phyloP scores from a whole-genome alignment of 106 monocot species.

The Dioscorea zingiberensis region DNA sequence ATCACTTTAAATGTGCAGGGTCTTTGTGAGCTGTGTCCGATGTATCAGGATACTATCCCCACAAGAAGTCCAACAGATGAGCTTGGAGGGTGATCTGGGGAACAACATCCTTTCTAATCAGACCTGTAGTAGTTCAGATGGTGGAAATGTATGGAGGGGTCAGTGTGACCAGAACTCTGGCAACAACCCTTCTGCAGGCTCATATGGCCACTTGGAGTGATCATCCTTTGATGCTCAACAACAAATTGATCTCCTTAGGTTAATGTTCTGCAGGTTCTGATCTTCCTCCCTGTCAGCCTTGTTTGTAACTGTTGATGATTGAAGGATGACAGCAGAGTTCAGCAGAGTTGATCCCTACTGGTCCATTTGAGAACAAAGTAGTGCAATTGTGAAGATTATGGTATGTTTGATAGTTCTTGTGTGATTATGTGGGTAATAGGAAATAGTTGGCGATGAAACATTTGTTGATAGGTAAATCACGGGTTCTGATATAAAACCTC shows the following conservation, averaged over 20 bases:
- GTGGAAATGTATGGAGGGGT: slow-evolving; percentile 61
- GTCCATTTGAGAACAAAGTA: too few species aligned
- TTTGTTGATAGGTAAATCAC: too few species aligned
- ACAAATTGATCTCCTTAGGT: background rate
- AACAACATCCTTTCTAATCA: slow-evolving; percentile 56
- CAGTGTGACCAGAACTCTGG: slow-evolving; percentile 48
- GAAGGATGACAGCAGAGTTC: background rate
- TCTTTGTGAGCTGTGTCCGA: slow-evolving; percentile 70
- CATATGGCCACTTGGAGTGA: slow-evolving; percentile 58
- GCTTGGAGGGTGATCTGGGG: slow-evolving; percentile 59
- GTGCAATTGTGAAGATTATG: too few species aligned
- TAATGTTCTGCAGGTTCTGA: background rate
- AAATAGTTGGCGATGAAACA: too few species aligned
- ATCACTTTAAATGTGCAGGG: slow-evolving; percentile 33
- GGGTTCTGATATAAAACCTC: too few species aligned
- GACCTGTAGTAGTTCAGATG: slow-evolving; percentile 68
- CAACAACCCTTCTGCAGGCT: slow-evolving; percentile 43
- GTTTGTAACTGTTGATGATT: background rate
- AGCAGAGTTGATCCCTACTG: too few species aligned
- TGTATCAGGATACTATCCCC: slow-evolving; percentile 71
- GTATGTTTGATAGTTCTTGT: too few species aligned
- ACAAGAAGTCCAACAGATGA: slow-evolving; percentile 82
- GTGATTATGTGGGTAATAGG: too few species aligned
- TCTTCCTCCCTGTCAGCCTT: background rate
- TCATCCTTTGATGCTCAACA: background rate